These are phyloP conservation scores for Colletotrichum sp. DNA, from an alignment of 2,329 filamentous ascomycete genomes.

Conservation along the genomic window DNA sequence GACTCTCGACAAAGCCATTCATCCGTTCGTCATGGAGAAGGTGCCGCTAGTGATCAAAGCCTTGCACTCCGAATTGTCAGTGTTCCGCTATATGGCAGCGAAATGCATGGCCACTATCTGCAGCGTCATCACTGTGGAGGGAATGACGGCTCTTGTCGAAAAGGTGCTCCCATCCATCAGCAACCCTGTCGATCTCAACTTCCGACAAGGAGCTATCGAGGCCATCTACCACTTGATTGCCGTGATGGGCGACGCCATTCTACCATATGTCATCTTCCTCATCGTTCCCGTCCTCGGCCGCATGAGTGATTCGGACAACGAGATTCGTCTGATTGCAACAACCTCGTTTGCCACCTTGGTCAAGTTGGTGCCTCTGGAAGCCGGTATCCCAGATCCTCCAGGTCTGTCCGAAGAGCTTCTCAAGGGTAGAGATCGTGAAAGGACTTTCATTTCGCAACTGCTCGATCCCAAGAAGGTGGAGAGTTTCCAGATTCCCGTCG, in stretches of 20 bases:
- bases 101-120: slow-evolving; percentile 98
- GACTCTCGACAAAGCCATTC: slow-evolving; percentile 78
- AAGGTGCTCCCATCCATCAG: slow-evolving; percentile 90
- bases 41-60: slow-evolving; percentile 88
- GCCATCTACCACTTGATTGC: slow-evolving; percentile 96
- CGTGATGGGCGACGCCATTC: slow-evolving; percentile 94
- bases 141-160: slow-evolving; percentile 95
- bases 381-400: slow-evolving; percentile 94
- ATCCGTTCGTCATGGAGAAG: slow-evolving; percentile 81
- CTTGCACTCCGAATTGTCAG: slow-evolving; percentile 84
- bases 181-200: slow-evolving; percentile 86
- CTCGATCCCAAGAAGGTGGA: slow-evolving; percentile 97
- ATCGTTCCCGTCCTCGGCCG: slow-evolving; percentile 95
- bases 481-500: slow-evolving; percentile 89
- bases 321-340: slow-evolving; percentile 91
- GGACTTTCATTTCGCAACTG: slow-evolving; percentile 96
- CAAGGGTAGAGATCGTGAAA: slow-evolving; percentile 88
- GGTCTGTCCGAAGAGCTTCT: slow-evolving; percentile 88
- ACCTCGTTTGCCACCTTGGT: slow-evolving; percentile 97
- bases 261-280: slow-evolving; percentile 98
- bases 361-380: slow-evolving; percentile 95
- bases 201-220: slow-evolving; percentile 92
- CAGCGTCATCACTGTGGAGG: slow-evolving; percentile 92
- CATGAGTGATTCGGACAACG: slow-evolving; percentile 98
- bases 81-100: slow-evolving; percentile 94